Evolutionary conservation across 2,329 filamentous ascomycete species (phyloP).

Genomic region (Sporothrix globosa): DNA sequence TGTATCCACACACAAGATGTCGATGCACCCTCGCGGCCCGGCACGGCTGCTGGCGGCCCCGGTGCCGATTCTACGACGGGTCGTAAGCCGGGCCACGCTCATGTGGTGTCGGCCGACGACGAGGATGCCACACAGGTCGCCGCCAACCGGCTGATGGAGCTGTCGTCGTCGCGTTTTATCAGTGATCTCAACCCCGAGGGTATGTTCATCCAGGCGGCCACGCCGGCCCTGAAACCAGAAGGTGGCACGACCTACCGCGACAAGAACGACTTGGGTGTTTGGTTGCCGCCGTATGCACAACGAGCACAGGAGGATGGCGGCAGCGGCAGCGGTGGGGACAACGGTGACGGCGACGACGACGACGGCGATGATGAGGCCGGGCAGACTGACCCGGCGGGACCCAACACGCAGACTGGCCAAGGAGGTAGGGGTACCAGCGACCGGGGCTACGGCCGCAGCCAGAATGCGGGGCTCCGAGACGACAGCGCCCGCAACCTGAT

Average conservation of each 20-base stretch:
- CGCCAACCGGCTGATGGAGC: slow-evolving; percentile 40
- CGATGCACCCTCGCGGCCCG: background rate
- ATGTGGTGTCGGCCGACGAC: slow-evolving; percentile 21
- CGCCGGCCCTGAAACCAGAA: slow-evolving; percentile 43
- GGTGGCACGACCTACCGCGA: slow-evolving; percentile 46
- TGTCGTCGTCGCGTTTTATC: slow-evolving; percentile 54
- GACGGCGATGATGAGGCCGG: background rate
- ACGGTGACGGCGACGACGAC: slow-evolving; percentile 13
- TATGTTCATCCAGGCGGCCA: slow-evolving; percentile 61
- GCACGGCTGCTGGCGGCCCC: background rate
- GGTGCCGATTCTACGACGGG: background rate
- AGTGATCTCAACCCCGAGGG: slow-evolving; percentile 64
- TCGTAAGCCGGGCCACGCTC: slow-evolving; percentile 17
- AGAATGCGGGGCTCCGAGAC: background rate
- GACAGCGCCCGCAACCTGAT: slow-evolving; percentile 13
- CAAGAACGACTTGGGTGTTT: slow-evolving; percentile 60
- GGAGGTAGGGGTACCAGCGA: too few species aligned
- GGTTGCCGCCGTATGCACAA: slow-evolving; percentile 42
- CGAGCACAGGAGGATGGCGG: background rate
- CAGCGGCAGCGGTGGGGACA: slow-evolving; percentile 5
- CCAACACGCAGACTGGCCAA: background rate
- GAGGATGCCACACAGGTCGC: slow-evolving; percentile 39
- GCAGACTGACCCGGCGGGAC: background rate
- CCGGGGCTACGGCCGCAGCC: background rate
- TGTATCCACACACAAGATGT: slow-evolving; percentile 49